These are phyloP conservation scores for Globisporangium parvum DNA, from an alignment of 352 stramenopile species.

Conservation along the genomic window DNA sequence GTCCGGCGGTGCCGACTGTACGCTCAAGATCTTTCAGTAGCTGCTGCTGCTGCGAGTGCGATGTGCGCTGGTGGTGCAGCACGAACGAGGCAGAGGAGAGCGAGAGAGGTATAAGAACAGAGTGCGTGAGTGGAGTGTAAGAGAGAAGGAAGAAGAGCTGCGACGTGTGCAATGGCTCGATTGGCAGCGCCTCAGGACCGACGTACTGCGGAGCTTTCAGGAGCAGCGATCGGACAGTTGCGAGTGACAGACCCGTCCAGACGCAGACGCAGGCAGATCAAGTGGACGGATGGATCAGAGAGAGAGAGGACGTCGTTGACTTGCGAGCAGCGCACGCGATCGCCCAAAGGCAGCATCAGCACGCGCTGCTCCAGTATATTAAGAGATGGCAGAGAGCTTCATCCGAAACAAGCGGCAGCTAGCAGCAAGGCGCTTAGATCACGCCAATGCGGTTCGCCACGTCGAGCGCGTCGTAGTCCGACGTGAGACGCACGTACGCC, in stretches of 20 bases:
- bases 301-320: background rate
- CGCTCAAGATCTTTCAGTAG: slow-evolving; percentile 88
- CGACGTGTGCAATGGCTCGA: background rate
- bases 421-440: slow-evolving; percentile 90
- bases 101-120: background rate
- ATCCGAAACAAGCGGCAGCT: slow-evolving; percentile 22
- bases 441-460: slow-evolving; percentile 99
- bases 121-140: too few relatives aligned
- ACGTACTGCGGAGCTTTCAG: too few relatives aligned
- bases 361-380: slow-evolving; percentile 26
- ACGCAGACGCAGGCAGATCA: slow-evolving; percentile 1
- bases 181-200: background rate
- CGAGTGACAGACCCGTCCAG: background rate
- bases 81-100: background rate
- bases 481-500: slow-evolving; percentile 98
- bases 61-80: background rate
- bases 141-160: too few relatives aligned
- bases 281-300: background rate
- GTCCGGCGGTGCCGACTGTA: slow-evolving; percentile 69
- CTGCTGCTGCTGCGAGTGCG: slow-evolving; percentile 1
- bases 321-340: slow-evolving; percentile 9
- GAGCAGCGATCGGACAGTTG: too few relatives aligned
- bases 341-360: slow-evolving; percentile 7
- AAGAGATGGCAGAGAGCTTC: slow-evolving; percentile 63
- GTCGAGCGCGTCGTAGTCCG: slow-evolving; percentile 99